Evolutionary conservation across 306 rosid genomes (phyloP), one percentile per base, ranked within the genome.

Genomic region (Potentilla sterilis): DNA sequence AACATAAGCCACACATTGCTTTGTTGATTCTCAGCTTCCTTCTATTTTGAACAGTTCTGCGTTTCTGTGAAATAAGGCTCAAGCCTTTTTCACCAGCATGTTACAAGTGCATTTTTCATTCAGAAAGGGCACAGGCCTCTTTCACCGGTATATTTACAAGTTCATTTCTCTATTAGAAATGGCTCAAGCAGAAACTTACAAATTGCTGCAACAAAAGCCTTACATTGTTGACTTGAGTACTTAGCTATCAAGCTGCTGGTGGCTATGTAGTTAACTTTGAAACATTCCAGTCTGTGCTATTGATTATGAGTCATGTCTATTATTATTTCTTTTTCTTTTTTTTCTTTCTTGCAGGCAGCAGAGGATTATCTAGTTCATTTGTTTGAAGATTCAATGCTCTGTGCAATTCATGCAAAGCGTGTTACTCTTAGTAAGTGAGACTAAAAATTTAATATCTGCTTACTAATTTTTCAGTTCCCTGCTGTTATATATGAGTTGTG

Each of bases 361-460:
- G 99, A 95, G 79, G 92, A 88, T 41, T 78, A 69, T 83, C 74
- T 95, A 55, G 87, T 92, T 76, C 83, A 78, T 63, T 66, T 95
- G 76, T 95, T 95, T 88, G 90, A 92, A 85, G 91, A 83, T 74
- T 85, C 92, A 75, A 89, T 88, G 93, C 91, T 92, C 34, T 92
- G 99, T 79, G 88, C 99, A 40, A 86, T 95, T 84, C 99, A 92
- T 80, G 99, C 97, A 24, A 90, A 67, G 79, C 97, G 97, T 67
- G 89, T 95, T 44, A 92, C 97, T 67, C 93, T 92, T 52, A 95
- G 99, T 95, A 90, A 92, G 99, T 85, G 73, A 65, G 69, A 61
- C 19, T 78, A 38, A 21, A 41, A 37, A 57, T 62, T 72, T 61
- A 55, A n/a, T 58, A 80, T 77, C 76, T 74, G 59, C 24, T 73